phyloP scores from a whole-genome alignment of 768 basidiomycete species.

The Gelatoporia subvermispora region DNA sequence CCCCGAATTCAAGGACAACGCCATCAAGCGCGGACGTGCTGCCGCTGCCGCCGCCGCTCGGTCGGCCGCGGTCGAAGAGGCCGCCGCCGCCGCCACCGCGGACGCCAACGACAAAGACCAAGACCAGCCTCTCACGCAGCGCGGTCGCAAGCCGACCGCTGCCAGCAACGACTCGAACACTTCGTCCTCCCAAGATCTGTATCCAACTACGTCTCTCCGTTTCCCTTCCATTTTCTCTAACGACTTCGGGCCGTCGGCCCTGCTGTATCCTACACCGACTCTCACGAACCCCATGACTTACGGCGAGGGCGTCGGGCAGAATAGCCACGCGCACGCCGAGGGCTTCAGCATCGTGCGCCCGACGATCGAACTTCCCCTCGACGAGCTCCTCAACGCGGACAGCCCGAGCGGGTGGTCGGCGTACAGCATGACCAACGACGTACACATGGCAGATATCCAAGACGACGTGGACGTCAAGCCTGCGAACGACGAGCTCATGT shows the following conservation, averaged over 20 bases:
- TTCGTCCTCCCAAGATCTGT: constrained; percentile 17
- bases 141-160: constrained; percentile 24
- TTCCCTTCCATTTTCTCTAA: constrained; percentile 72
- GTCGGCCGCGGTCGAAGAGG: constrained; percentile 30
- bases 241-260: constrained; percentile 74
- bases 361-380: constrained; percentile 83
- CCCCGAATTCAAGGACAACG: constrained; percentile 54
- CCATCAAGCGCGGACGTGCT: constrained; percentile 34
- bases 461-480: constrained; percentile 30
- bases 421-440: constrained; percentile 12
- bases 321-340: constrained; percentile 38
- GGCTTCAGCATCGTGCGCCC: constrained; percentile 65
- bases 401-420: constrained; percentile 28
- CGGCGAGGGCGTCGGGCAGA: constrained; percentile 61
- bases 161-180: constrained; percentile 11
- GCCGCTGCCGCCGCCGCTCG: constrained; percentile 36
- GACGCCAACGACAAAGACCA: constrained; percentile 22
- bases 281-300: constrained; percentile 66
- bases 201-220: constrained; percentile 41
- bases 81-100: constrained; percentile 6
- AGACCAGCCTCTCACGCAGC: constrained; percentile 34
- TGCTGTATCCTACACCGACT: constrained; percentile 67
- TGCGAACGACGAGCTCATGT: constrained; percentile 15
- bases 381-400: constrained; percentile 64
- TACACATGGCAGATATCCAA: constrained; percentile 15